phyloP scores from a whole-genome alignment of 75 land plant genomes.

The Chamaecyparis obtusa region DNA sequence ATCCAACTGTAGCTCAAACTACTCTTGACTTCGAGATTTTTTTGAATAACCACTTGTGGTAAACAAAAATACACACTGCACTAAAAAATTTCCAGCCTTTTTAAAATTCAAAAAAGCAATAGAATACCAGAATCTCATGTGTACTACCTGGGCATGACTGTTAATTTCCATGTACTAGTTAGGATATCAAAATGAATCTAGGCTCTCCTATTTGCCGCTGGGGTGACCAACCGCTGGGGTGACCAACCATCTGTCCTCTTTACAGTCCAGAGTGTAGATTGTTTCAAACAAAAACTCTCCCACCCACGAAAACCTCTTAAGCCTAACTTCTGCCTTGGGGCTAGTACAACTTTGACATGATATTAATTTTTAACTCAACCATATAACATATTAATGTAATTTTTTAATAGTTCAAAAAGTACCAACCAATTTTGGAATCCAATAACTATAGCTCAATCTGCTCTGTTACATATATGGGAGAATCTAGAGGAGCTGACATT shows the following conservation, averaged over 20 bases:
- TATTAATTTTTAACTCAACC: too few species aligned
- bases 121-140: not conserved
- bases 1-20: not conserved
- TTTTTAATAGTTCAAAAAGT: too few species aligned
- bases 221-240: not conserved
- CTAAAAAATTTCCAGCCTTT: not conserved
- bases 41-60: not conserved
- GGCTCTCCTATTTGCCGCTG: not conserved
- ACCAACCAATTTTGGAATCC: not conserved
- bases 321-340: not conserved
- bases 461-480: not conserved
- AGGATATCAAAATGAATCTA: not conserved
- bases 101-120: too few species aligned
- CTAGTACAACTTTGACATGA: too few species aligned
- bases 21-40: not conserved
- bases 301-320: not conserved
- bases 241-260: not conserved
- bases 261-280: not conserved
- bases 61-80: not conserved
- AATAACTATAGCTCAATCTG: not conserved
- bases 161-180: not conserved
- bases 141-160: not conserved
- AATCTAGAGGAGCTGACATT: not conserved
- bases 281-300: not conserved
- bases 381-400: too few species aligned